Evolutionary conservation across 495 filamentous ascomycete genomes (phyloP), one percentile per base, ranked within the genome.

Genomic region (Apiosordaria backusii): DNA sequence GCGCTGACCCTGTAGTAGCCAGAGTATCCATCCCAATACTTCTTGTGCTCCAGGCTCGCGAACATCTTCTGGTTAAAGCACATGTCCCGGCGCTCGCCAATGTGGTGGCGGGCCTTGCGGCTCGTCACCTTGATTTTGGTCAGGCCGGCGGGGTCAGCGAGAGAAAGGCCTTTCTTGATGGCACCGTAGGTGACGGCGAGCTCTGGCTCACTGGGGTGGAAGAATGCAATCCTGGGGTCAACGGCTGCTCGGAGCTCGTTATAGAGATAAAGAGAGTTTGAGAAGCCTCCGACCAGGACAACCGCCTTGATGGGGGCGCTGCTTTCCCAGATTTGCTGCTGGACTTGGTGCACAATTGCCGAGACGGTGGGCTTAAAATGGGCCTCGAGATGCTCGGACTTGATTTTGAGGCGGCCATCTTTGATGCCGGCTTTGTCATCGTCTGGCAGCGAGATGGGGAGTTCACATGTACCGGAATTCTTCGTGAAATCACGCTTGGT

Each of bases 271-370:
- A 83, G 85, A 22, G 84, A 88, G 50, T 84, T 81, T n/a, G 89
- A 89, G 65, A 91, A 89, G 0, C 89, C 89, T 3, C 89, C 89
- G 18, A 91, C 89, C 0, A 91, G 81, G n/a, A 91, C 77, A 35
- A 91, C 86, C 2, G 86, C 83, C 68, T 82, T 75, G 13, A 79
- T 76, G 1, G 76, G 79, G 73, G 50, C 84, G 81, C 9, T 74
- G 72, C 0, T 73, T 62, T 15, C n/a, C n/a, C n/a, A n/a, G 6
- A 87, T 83, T 69, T 91, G 89, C 2, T 85, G 79, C 55, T 82
- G 77, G 23, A 91, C 84, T 2, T 91, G 76, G 23, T 80, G 74
- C 52, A 89, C 78, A 15, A 90, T 84, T 40, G 87, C 78, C 19
- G 76, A 66, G 1, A 89, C 77, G 19, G 90, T 82, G 3, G 82